Evolutionary conservation across 78 protist species (phyloP).

Genomic region (Dictyostelium firmibasis): DNA sequence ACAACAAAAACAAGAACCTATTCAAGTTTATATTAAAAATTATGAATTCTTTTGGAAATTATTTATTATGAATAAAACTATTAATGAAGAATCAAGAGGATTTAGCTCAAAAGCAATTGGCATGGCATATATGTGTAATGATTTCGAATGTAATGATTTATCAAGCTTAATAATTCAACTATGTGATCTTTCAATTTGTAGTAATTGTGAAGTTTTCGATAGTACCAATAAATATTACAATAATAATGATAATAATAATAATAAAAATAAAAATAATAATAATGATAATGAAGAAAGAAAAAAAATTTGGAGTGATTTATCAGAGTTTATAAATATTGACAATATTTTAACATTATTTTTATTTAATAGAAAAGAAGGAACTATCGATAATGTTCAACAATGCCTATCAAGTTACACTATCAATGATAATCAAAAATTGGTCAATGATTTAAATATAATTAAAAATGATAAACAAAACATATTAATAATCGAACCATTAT

Average conservation of each 20-base stretch:
- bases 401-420: neutral
- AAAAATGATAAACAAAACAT: neutral
- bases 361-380: neutral
- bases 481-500: conserved; percentile 11
- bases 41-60: conserved; percentile 64
- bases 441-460: neutral
- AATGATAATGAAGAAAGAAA: neutral
- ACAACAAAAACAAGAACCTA: neutral
- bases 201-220: neutral
- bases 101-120: conserved; percentile 50
- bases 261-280: neutral
- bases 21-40: neutral
- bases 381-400: neutral
- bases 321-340: neutral
- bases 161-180: neutral
- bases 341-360: conserved; percentile 4
- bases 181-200: conserved; percentile 37
- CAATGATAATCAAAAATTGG: neutral
- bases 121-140: conserved; percentile 48
- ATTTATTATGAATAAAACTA: conserved; percentile 6
- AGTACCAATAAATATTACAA: neutral
- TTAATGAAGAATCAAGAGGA: neutral
- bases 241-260: neutral
- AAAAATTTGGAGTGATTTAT: conserved; percentile 17
- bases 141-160: conserved; percentile 31